Percentiles rank a stretch among this genome's conserved stretches.
Conservation (phyloP, 441 rosid genomes). For the Eruca vesicaria region DNA sequence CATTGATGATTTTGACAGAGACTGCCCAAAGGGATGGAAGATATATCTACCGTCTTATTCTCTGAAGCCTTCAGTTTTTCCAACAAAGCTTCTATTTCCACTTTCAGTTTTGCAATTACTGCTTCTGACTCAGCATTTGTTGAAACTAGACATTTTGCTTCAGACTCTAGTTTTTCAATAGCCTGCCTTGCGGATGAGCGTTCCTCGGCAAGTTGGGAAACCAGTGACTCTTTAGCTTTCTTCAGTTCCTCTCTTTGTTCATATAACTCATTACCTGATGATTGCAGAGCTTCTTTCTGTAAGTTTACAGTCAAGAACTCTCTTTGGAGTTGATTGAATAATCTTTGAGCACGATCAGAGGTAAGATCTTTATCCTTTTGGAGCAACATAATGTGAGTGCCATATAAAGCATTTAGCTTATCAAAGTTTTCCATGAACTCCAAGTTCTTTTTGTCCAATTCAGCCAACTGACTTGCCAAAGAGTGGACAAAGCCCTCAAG, state of each 20-base stretch:
- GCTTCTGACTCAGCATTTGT: constrained; percentile 31
- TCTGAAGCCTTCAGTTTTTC: constrained; percentile 39
- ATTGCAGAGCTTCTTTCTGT: constrained; percentile 54
- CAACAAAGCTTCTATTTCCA: constrained; percentile 21
- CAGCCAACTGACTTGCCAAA: constrained; percentile 50
- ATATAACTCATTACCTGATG: constrained; percentile 46
- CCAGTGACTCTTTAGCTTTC: constrained; percentile 51
- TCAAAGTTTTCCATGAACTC: constrained; percentile 48
- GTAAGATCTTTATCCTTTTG: constrained; percentile 51
- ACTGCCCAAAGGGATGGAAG: constrained; percentile 8
- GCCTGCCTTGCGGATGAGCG: constrained; percentile 49
- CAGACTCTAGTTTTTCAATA: constrained; percentile 60
- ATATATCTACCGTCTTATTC: constrained; percentile 51
- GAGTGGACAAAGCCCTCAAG: constrained; percentile 51
- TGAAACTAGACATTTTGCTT: constrained; percentile 55
- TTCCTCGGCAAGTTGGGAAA: constrained; percentile 53
- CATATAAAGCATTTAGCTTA: constrained; percentile 50
- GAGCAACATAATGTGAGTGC: constrained; percentile 51
- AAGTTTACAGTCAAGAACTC: constrained; percentile 45
- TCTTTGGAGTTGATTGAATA: constrained; percentile 52
- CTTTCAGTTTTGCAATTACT: constrained; percentile 30
- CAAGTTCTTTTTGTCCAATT: constrained; percentile 56
- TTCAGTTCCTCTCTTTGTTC: constrained; percentile 51
- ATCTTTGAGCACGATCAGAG: constrained; percentile 46
- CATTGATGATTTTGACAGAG: not conserved